These are phyloP conservation scores for Areca catechu DNA, from an alignment of 176 grass and related monocot genomes.

Conservation along the genomic window DNA sequence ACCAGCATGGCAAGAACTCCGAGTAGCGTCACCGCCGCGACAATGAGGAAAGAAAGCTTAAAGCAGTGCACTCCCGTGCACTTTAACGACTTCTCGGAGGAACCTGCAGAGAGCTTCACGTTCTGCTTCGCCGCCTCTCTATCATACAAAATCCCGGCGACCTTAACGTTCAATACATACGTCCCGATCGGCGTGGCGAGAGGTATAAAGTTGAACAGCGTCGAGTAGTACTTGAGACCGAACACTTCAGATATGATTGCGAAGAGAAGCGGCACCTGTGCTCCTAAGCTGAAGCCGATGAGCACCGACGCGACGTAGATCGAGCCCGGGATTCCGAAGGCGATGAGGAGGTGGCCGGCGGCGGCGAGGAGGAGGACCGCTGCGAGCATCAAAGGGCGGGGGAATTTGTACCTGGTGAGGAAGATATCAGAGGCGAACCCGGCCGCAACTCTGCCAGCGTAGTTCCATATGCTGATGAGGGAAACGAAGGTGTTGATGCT, in stretches of 20 bases:
- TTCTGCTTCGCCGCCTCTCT: too few species aligned
- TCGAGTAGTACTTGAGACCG: slow-evolving; percentile 86
- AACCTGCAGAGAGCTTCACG: too few species aligned
- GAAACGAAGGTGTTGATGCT: slow-evolving; percentile 54
- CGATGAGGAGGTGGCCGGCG: slow-evolving; percentile 59
- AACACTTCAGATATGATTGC: slow-evolving; percentile 75
- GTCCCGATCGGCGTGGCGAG: slow-evolving; percentile 59
- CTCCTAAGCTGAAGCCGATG: slow-evolving; percentile 68
- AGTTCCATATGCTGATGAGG: slow-evolving; percentile 90
- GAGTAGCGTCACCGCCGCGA: too few species aligned
- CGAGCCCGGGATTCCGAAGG: slow-evolving; percentile 31
- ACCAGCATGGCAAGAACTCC: too few species aligned
- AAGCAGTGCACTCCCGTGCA: too few species aligned
- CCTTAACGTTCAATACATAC: slow-evolving; percentile 43
- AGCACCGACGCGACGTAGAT: slow-evolving; percentile 66
- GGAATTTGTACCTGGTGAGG: slow-evolving; percentile 39
- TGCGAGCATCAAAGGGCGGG: slow-evolving; percentile 38
- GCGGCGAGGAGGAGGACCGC: slow-evolving; percentile 34
- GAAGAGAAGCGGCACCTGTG: slow-evolving; percentile 68
- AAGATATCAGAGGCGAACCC: slow-evolving; percentile 66
- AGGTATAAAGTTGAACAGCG: slow-evolving; percentile 71
- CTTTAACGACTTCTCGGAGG: too few species aligned
- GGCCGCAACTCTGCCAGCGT: slow-evolving; percentile 37
- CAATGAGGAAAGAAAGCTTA: too few species aligned
- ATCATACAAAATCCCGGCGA: too few species aligned